Conservation (phyloP, 2,329 filamentous ascomycete species). For the Alternaria dauci region DNA sequence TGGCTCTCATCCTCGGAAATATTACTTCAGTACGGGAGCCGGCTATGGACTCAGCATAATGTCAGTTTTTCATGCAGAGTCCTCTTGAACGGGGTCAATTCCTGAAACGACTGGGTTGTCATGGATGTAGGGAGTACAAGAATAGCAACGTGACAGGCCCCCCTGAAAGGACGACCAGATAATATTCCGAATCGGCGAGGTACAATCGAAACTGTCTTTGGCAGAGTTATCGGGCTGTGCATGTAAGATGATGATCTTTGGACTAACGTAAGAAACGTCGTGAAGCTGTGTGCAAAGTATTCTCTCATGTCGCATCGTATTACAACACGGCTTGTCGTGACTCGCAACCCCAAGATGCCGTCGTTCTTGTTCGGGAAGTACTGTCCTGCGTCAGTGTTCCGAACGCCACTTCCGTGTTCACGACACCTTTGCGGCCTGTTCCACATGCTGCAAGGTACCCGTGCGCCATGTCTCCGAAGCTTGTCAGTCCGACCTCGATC, state of each 20-base stretch:
- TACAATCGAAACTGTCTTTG: background rate
- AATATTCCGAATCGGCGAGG: background rate
- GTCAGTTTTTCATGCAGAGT: constrained; percentile 9
- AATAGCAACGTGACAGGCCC: constrained; percentile 4
- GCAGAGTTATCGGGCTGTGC: background rate
- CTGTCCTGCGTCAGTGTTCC: background rate
- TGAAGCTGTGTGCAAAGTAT: background rate
- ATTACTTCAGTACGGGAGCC: background rate
- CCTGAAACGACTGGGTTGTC: constrained; percentile 9
- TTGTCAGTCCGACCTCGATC: background rate
- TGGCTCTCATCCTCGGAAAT: background rate
- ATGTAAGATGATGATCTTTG: background rate
- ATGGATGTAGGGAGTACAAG: background rate
- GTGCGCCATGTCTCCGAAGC: constrained; percentile 5
- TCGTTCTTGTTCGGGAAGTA: background rate
- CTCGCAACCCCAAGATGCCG: background rate
- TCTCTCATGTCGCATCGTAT: background rate
- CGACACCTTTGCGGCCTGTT: constrained; percentile 3
- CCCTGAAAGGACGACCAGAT: background rate
- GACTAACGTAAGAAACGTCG: background rate
- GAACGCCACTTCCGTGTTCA: constrained; percentile 4
- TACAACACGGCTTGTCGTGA: background rate
- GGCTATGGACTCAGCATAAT: constrained; percentile 10
- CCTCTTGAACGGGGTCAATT: background rate
- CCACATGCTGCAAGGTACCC: constrained; percentile 15